A percentile compares a stretch with the other conserved stretches of the same genome.
These are phyloP conservation scores for Telopea speciosissima DNA, from an alignment of 177 flowering plant genomes.

Conservation along the genomic window DNA sequence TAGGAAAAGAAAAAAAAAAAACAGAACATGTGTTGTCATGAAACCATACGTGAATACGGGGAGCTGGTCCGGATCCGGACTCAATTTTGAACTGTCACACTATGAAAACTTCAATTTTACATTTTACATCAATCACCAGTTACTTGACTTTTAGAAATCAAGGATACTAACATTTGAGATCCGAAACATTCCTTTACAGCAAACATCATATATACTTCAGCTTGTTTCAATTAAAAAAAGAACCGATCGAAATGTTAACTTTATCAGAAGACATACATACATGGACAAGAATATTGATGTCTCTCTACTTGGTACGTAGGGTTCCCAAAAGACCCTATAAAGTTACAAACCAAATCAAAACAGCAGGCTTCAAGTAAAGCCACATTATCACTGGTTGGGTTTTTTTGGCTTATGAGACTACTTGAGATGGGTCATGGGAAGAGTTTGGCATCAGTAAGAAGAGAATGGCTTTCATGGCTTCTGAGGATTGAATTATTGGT, in stretches of 20 bases:
- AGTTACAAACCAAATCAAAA: slow-evolving; percentile 9
- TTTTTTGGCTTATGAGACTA: background rate
- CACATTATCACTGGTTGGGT: background rate
- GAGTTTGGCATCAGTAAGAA: background rate
- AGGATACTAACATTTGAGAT: no score
- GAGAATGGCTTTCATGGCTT: slow-evolving; percentile 13
- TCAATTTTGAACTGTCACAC: no score
- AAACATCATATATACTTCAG: no score
- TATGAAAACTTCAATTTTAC: no score
- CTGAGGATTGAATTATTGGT: slow-evolving; percentile 11
- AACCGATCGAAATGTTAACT: slow-evolving; percentile 6
- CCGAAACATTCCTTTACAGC: no score
- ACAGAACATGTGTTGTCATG: no score
- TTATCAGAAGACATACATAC: background rate
- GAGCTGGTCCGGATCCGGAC: no score
- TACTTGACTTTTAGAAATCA: no score
- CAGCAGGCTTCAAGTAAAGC: slow-evolving; percentile 5
- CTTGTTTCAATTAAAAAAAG: background rate
- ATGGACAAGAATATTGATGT: background rate
- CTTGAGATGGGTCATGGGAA: slow-evolving; percentile 13
- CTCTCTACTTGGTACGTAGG: background rate
- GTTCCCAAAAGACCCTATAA: slow-evolving; percentile 3
- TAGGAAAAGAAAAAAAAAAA: no score
- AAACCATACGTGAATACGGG: no score
- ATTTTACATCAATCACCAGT: no score